Evolutionary conservation across 108 stramenopile genomes (phyloP).

Genomic region (Cyclotella choctawhatcheeana): DNA sequence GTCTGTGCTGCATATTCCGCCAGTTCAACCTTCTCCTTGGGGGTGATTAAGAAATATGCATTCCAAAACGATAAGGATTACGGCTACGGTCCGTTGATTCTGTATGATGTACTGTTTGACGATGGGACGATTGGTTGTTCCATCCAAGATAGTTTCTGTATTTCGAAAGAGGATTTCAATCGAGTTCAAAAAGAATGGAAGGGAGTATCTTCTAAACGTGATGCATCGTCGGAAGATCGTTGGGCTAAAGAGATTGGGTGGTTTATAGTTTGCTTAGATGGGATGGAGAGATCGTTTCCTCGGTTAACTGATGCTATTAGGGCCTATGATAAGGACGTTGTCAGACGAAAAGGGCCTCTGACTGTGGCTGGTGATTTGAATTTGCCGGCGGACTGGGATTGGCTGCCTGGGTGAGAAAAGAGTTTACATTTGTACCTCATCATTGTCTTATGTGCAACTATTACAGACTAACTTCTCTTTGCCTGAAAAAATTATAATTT

Average conservation of each 20-base stretch:
- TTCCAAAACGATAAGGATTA: constrained; percentile 3
- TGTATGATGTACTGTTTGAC: constrained; percentile 10
- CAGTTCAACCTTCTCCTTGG: background rate
- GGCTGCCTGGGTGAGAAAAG: background rate
- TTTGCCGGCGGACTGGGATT: constrained; percentile 16
- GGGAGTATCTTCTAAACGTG: constrained; percentile 1
- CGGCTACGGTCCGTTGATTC: constrained; percentile 1
- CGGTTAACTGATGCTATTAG: constrained; percentile 10
- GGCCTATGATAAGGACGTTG: constrained; percentile 11
- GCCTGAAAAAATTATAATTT: too few relatives aligned
- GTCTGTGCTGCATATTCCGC: background rate
- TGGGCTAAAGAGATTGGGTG: constrained; percentile 19
- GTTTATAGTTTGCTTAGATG: constrained; percentile 3
- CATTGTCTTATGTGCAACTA: too few relatives aligned
- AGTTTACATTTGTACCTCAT: too few relatives aligned
- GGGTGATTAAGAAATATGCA: background rate
- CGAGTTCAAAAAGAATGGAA: constrained; percentile 3
- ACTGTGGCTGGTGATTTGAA: constrained; percentile 14
- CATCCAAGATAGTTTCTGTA: background rate
- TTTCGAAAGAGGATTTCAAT: constrained; percentile 5
- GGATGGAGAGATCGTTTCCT: constrained; percentile 1
- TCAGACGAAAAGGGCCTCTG: constrained; percentile 1
- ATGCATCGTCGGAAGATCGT: constrained; percentile 3
- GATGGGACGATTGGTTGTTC: background rate
- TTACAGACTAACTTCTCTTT: too few relatives aligned